A percentile compares a stretch with the other conserved stretches of the same genome.
Conservation (phyloP, 805 yeast species). For the Lachancea meyersii region DNA sequence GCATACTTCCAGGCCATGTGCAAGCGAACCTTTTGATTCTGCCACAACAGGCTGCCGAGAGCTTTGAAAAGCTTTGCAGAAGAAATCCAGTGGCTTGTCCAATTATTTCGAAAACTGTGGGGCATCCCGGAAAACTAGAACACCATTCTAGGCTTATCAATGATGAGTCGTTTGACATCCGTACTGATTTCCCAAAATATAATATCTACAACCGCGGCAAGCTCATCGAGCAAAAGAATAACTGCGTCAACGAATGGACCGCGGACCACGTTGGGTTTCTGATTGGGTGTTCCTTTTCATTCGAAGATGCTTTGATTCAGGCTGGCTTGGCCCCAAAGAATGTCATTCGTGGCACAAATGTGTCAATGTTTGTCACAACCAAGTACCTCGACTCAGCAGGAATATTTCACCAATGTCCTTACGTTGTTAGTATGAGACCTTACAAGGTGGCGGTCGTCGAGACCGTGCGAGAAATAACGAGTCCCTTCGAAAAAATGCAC, state of each 20-base stretch:
- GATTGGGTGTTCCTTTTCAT: conserved; percentile 40
- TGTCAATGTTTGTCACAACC: conserved; percentile 27
- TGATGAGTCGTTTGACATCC: conserved; percentile 24
- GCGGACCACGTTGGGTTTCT: conserved; percentile 36
- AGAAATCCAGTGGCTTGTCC: conserved; percentile 40
- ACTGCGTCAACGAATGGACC: conserved; percentile 32
- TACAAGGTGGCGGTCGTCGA: conserved; percentile 29
- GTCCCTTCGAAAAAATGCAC: conserved; percentile 31
- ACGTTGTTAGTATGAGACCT: conserved; percentile 41
- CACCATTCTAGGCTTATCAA: conserved; percentile 6
- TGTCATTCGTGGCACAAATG: conserved; percentile 15
- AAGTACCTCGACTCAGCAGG: conserved; percentile 31
- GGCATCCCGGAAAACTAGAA: conserved; percentile 22
- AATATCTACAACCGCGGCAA: conserved; percentile 32
- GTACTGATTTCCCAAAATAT: conserved; percentile 35
- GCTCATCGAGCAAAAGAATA: conserved; percentile 19
- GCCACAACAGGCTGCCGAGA: conserved; percentile 31
- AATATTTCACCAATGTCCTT: conserved; percentile 28
- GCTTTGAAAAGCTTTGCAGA: conserved; percentile 33
- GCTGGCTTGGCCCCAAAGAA: conserved; percentile 32
- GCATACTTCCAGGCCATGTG: conserved; percentile 27
- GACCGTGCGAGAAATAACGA: conserved; percentile 30
- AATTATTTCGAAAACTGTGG: conserved; percentile 30
- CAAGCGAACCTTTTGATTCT: conserved; percentile 38
- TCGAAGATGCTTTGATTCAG: conserved; percentile 32